Evolutionary conservation across 1,139 yeast species (phyloP), one percentile per base, ranked within the genome.

Genomic region (Tardiomyces blankii): DNA sequence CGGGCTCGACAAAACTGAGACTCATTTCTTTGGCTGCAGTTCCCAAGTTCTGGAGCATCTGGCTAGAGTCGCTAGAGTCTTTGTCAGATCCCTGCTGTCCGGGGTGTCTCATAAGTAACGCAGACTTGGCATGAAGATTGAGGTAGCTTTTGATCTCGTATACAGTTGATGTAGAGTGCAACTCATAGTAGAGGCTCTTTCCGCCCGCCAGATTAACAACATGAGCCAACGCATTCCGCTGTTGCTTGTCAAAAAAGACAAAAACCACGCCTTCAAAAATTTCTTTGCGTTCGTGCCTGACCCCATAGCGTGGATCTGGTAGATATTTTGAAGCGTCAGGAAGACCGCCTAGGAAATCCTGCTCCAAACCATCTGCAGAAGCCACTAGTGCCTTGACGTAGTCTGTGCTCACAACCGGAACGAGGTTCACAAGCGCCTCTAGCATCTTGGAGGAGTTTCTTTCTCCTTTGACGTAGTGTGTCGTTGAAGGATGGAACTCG

Each of bases 191-290:
- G 2, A 40, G 43, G 18, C 49, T 38, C 18, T 49, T 45, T 3
- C 59, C 64, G 2, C 55, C 56, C 1, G 56, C 61, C n/a, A 55
- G 49, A 14, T 48, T 46, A 12, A 61, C 49, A 1, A 53, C 47
- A 0, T 52, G 49, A 32, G 47, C 32, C 42, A 61, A 40, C 1
- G 55, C 51, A 11, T 48, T 54, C n/a, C 46, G 47, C 40, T 51
- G 57, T 12, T 42, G 42, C 3, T 40, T 27, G 14, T 52, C 51
- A 7, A 47, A 30, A 33, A 51, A 49, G 8, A 50, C 43, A 38
- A 62, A 53, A 11, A 46, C 32, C 25, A 48, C 41, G 12, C 53
- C 54, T 2, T 46, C 43, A 27, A 62, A 49, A 21, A 60, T 47
- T 1, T 40, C 42, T 3, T 19, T 25, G 5, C 66, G 54, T 1